Evolutionary conservation across 1,139 yeast species (phyloP).

Genomic region (Yamadazyma friedrichii): DNA sequence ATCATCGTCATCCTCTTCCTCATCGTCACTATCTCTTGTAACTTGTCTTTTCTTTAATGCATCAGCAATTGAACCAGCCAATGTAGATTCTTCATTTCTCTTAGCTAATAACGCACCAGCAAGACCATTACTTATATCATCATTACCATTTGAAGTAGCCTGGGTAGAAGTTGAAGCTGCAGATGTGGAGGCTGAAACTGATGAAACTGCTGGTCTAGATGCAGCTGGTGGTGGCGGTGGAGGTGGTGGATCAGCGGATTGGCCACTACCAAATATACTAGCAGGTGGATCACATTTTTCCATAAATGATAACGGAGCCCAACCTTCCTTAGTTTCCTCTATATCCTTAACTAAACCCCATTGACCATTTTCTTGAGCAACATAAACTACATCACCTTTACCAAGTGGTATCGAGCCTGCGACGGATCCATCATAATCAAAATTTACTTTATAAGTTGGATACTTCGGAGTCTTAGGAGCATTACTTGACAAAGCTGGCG

Average conservation of each 20-base stretch:
- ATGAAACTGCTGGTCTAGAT: conserved; percentile 13
- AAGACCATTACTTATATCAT: conserved; percentile 55
- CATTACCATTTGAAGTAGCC: conserved; percentile 14
- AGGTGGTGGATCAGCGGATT: conserved; percentile 36
- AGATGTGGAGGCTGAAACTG: conserved; percentile 8
- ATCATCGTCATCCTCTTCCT: conserved; percentile 73
- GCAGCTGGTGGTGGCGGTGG: conserved; percentile 10
- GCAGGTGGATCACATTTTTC: conserved; percentile 57
- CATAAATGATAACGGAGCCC: conserved; percentile 95
- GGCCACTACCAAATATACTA: conserved; percentile 19
- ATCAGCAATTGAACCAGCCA: conserved; percentile 87
- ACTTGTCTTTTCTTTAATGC: conserved; percentile 86
- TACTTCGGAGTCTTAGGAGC: conserved; percentile 55
- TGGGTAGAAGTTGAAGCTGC: neutral
- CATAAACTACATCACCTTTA: conserved; percentile 72
- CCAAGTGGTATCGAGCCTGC: conserved; percentile 74
- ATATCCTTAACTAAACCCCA: conserved; percentile 87
- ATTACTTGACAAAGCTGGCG: conserved; percentile 58
- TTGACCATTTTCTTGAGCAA: conserved; percentile 72
- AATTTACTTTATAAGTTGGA: conserved; percentile 84
- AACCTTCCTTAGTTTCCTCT: conserved; percentile 81
- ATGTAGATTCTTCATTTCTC: conserved; percentile 58
- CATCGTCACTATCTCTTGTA: conserved; percentile 70
- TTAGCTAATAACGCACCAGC: conserved; percentile 75
- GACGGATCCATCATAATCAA: conserved; percentile 86